Base-by-base conservation (phyloP, 176 grass and related monocot genomes). In the Aechmea fasciata region DNA sequence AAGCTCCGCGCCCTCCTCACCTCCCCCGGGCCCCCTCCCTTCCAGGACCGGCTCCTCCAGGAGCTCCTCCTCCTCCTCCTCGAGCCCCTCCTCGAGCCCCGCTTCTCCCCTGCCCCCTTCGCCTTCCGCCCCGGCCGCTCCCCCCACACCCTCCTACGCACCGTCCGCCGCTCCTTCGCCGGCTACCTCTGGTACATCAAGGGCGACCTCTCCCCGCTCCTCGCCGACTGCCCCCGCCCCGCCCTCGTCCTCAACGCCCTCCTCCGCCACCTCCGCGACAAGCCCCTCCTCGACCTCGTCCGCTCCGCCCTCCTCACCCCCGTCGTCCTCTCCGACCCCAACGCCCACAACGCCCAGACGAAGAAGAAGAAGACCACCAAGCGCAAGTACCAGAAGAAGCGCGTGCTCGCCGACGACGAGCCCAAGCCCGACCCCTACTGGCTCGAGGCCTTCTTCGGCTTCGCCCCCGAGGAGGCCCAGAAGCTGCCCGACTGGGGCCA, bases 141-240 rank as follows among this genome's bases (percentile, higher is more conserved):
- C 50, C 75, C 93, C 10, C 93, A 97, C 50, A 85, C 83, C 4
- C 83, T 81, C 0, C 81, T 97, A 49, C 86, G 89, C 19, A 90
- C 89, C 79, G 92, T 97, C 64, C 81, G 93, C 48, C 76, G 93
- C 66, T 87, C 71, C 79, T 97, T 87, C 64, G 86, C 93, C 3
- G 86, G 89, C 0, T 92, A 97, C 79, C 83, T 97, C 9, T 97
- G 93, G 93, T 97, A 97, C 73, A 83, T 92, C 49, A 97, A 87
- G 64, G 93, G 93, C 50, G 93, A 97, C 69, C 69, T 97, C 69
- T 89, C 81, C 68, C 84, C 93, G 47, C 82, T 97, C 47, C 83
- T 97, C 9, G 33, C 6, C 33, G 76, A 92, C 23, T 91, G 76
- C 19, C 86, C 84, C 41, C 85, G 84, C 51, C 72, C 83, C 57